Conservation (phyloP, 331 rosid species). For the Malus hybrid region DNA sequence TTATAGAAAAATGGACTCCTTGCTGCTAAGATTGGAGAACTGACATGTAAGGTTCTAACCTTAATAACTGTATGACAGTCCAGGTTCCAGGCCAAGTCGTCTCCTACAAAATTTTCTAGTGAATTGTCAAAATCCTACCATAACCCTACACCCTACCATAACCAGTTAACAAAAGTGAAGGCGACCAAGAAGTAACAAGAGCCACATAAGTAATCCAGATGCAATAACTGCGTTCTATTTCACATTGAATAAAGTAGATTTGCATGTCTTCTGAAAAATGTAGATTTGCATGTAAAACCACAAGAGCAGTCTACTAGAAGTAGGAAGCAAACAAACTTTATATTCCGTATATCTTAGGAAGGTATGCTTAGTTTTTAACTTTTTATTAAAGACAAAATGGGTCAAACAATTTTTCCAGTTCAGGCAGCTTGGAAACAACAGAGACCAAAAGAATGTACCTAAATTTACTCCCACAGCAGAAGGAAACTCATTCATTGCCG, state of each 20-base stretch:
- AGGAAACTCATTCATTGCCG: constrained; percentile 25
- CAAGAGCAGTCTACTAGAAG: background rate
- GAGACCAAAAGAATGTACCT: background rate
- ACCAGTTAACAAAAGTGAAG: background rate
- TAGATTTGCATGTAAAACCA: background rate
- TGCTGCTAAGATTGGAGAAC: constrained; percentile 52
- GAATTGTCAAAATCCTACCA: background rate
- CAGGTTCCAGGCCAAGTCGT: constrained; percentile 12
- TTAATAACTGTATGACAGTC: constrained; percentile 12
- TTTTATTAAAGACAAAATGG: background rate
- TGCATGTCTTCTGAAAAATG: background rate
- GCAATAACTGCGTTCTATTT: background rate
- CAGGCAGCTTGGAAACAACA: background rate
- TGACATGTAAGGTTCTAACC: constrained; percentile 35
- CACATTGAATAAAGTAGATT: background rate
- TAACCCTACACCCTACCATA: background rate
- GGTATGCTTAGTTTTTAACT: background rate
- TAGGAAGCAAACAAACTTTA: background rate
- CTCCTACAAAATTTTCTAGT: constrained; percentile 10
- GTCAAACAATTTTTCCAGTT: background rate
- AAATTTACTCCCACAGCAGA: constrained; percentile 4
- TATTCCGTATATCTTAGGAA: background rate
- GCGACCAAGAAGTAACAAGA: background rate
- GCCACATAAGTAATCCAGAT: background rate
- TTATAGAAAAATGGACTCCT: constrained; percentile 47